Evolutionary conservation across 805 yeast genomes (phyloP).

Genomic region (Cyberlindnera lachancei): DNA sequence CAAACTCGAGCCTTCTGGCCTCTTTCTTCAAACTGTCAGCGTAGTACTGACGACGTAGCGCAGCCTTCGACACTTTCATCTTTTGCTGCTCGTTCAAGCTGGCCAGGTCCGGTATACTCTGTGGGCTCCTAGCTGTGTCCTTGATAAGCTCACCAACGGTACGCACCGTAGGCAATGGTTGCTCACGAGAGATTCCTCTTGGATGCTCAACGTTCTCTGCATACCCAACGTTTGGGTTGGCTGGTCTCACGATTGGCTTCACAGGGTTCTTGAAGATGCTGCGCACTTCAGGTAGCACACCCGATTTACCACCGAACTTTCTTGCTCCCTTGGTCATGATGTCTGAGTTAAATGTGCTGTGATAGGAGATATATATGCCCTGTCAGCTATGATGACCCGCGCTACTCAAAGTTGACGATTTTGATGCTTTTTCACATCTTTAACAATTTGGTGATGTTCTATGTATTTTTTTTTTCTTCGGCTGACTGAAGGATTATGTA

Average conservation of each 20-base stretch:
- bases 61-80: conserved; percentile 35
- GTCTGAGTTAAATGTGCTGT: no score
- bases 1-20: conserved; percentile 28
- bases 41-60: conserved; percentile 66
- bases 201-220: conserved; percentile 70
- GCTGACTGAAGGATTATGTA: no score
- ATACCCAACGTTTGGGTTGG: conserved; percentile 52
- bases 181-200: conserved; percentile 49
- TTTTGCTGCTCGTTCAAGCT: conserved; percentile 21
- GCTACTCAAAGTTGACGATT: no score
- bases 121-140: conserved; percentile 43
- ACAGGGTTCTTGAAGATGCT: conserved; percentile 63
- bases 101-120: conserved; percentile 19
- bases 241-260: conserved; percentile 32
- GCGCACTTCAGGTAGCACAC: conserved; percentile 74
- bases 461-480: no score
- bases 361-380: no score
- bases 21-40: conserved; percentile 43
- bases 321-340: conserved; percentile 45
- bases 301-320: conserved; percentile 55
- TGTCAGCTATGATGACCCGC: no score
- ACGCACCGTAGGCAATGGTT: conserved; percentile 42
- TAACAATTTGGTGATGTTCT: no score
- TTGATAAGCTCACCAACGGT: conserved; percentile 55
- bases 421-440: no score